Percentiles rank a stretch among this genome's conserved stretches.
These are phyloP conservation scores for Ulota crispa DNA, from an alignment of 225 moss, liverwort and hornwort genomes.

Conservation along the genomic window DNA sequence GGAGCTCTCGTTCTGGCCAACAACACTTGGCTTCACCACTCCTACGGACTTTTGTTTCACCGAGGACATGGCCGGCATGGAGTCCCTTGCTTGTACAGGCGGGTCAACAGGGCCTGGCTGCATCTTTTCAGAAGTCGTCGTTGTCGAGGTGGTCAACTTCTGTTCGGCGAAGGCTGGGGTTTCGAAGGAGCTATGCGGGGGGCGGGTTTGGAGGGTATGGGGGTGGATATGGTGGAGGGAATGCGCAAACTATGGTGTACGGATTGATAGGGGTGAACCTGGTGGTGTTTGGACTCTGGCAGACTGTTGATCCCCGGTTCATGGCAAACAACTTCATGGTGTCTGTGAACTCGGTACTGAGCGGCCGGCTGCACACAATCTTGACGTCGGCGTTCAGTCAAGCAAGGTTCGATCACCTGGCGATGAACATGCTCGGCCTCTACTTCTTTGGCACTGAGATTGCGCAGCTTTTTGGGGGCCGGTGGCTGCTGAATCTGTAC, in stretches of 20 bases:
- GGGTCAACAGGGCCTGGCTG: slow-evolving; percentile 20
- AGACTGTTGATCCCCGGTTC: slow-evolving; percentile 47
- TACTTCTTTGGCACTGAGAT: slow-evolving; percentile 97
- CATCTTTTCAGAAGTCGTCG: slow-evolving; percentile 20
- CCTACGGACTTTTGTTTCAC: slow-evolving; percentile 1
- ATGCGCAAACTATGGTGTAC: slow-evolving; percentile 65
- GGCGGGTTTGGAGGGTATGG: slow-evolving; percentile 32
- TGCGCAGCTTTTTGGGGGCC: slow-evolving; percentile 79
- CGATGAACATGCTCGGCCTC: slow-evolving; percentile 94
- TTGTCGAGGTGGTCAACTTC: slow-evolving; percentile 36
- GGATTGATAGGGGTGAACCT: slow-evolving; percentile 75
- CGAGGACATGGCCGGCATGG: slow-evolving; percentile 16
- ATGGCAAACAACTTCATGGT: slow-evolving; percentile 88
- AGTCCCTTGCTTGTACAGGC: slow-evolving; percentile 17
- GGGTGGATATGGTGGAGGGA: slow-evolving; percentile 36
- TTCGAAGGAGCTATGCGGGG: slow-evolving; percentile 23
- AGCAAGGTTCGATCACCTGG: slow-evolving; percentile 65
- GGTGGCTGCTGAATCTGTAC: slow-evolving; percentile 78
- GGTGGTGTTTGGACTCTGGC: slow-evolving; percentile 80
- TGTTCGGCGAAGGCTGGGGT: slow-evolving; percentile 29
- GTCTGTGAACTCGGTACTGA: slow-evolving; percentile 65
- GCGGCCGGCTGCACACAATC: slow-evolving; percentile 79
- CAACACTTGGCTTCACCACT: slow-evolving; percentile 20
- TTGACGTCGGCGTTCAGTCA: slow-evolving; percentile 91
- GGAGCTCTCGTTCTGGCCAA: background rate